phyloP scores from a whole-genome alignment of 179 eudicot species.

The Monotropa hypopitys region DNA sequence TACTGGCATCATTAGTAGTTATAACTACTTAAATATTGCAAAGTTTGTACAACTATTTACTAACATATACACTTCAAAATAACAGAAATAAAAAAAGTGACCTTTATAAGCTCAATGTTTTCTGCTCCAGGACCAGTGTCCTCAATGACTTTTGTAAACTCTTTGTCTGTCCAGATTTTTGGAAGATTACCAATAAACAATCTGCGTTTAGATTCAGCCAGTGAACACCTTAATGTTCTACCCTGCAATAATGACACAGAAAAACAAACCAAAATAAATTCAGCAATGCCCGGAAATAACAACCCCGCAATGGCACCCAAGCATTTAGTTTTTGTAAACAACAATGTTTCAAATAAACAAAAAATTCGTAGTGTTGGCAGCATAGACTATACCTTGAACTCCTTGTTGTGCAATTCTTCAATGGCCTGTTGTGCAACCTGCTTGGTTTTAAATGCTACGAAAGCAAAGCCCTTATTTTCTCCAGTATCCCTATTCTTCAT shows the following conservation, averaged over 20 bases:
- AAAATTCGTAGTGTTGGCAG: not conserved
- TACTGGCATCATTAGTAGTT: not conserved
- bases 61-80: not conserved
- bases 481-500: constrained; percentile 82
- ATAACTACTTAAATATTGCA: not conserved
- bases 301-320: not conserved
- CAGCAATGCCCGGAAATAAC: not conserved
- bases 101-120: constrained; percentile 84
- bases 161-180: constrained; percentile 77
- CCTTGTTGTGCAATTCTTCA: constrained; percentile 72
- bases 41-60: not conserved
- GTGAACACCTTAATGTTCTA: constrained; percentile 73
- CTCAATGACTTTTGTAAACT: constrained; percentile 64
- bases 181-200: constrained; percentile 91
- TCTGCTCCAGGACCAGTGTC: constrained; percentile 89
- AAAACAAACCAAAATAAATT: constrained; percentile 6
- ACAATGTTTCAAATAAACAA: not conserved
- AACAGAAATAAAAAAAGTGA: constrained; percentile 6
- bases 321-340: not conserved
- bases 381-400: constrained; percentile 47
- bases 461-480: constrained; percentile 85
- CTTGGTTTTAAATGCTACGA: constrained; percentile 63
- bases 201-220: constrained; percentile 74
- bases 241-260: constrained; percentile 39
- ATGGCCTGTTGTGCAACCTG: constrained; percentile 74